A percentile compares a stretch with the other conserved stretches of the same genome.
Conservation (phyloP, 139 green algal genomes). For the Chloropicon primus region DNA sequence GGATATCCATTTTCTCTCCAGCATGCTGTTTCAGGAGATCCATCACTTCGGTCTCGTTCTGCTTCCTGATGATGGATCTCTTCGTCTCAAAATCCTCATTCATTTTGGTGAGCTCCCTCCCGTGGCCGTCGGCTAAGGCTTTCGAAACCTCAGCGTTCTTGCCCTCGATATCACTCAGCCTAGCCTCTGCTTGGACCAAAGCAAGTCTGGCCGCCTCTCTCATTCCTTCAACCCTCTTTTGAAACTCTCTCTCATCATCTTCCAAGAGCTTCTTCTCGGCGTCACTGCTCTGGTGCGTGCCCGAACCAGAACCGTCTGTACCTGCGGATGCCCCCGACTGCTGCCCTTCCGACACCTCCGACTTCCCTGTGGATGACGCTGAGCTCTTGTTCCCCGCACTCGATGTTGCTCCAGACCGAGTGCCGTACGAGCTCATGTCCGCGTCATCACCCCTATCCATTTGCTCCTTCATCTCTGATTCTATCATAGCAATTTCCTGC, state of each 20-base stretch:
- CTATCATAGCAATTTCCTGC: background rate
- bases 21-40: background rate
- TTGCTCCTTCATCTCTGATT: background rate
- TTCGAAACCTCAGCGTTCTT: slow-evolving; percentile 20
- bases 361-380: too few relatives aligned
- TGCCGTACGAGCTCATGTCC: too few relatives aligned
- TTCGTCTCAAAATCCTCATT: background rate
- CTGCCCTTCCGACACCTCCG: background rate
- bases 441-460: too few relatives aligned
- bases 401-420: too few relatives aligned
- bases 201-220: background rate
- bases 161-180: slow-evolving; percentile 14
- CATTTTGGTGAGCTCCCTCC: background rate
- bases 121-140: slow-evolving; percentile 7
- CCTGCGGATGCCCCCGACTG: too few relatives aligned
- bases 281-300: background rate
- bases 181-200: background rate
- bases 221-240: background rate
- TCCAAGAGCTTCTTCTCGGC: background rate
- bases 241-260: background rate
- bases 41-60: background rate
- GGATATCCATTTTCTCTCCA: background rate
- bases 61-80: background rate
- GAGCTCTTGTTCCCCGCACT: too few relatives aligned
- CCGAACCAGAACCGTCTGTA: background rate